Conservation (phyloP, 2,329 filamentous ascomycete genomes). For the Graphiopsis chlorocephala region DNA sequence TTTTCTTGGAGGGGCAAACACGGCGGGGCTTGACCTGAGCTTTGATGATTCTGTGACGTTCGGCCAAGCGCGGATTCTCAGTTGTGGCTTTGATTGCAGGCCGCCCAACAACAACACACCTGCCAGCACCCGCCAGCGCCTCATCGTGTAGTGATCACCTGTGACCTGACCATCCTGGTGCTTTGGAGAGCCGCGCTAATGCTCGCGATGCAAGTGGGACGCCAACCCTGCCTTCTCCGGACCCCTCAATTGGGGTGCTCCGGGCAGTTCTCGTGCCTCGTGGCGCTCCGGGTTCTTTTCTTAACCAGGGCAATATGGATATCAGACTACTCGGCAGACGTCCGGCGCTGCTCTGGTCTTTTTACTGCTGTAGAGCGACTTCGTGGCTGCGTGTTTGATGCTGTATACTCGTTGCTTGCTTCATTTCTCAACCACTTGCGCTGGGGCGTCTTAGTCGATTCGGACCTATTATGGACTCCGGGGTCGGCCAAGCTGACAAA, state of each 20-base stretch:
- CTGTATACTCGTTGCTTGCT: not conserved
- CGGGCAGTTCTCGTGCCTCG: slow-evolving; percentile 9
- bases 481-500: slow-evolving; percentile 19
- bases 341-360: not conserved
- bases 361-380: slow-evolving; percentile 2
- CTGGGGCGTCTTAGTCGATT: slow-evolving; percentile 13
- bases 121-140: not conserved
- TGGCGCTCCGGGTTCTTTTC: slow-evolving; percentile 15
- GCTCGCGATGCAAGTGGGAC: slow-evolving; percentile 3
- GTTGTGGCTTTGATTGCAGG: slow-evolving; percentile 8
- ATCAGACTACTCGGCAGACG: slow-evolving; percentile 15
- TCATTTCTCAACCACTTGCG: slow-evolving; percentile 10
- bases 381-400: not conserved
- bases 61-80: slow-evolving; percentile 7
- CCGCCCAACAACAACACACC: slow-evolving; percentile 11
- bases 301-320: slow-evolving; percentile 19
- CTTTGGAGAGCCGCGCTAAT: slow-evolving; percentile 10
- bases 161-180: not conserved
- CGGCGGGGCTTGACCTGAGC: slow-evolving; percentile 10
- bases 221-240: slow-evolving; percentile 15
- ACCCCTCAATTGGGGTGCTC: slow-evolving; percentile 6
- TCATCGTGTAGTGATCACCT: slow-evolving; percentile 1
- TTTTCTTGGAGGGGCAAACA: slow-evolving; percentile 14
- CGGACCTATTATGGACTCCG: slow-evolving; percentile 21
- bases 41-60: slow-evolving; percentile 13